Evolutionary conservation across 257 asterid species (phyloP), one percentile per base, ranked within the genome.

Genomic region (Solanum stenotomum): DNA sequence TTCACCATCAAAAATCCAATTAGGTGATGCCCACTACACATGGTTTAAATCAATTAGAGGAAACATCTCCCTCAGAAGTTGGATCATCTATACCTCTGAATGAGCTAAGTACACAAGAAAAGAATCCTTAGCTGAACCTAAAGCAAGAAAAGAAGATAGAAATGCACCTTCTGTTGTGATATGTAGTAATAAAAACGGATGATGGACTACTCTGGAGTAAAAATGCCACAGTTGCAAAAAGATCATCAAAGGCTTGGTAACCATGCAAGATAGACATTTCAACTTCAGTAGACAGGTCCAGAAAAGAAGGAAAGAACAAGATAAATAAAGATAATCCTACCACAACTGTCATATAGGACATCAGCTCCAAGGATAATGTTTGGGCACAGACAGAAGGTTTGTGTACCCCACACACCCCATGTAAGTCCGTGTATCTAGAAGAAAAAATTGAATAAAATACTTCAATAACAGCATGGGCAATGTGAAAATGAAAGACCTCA

Each of bases 311-410:
- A 82, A 89, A 74, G 59, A 76, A 67, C 42, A 86, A 81, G 20
- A 23, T 29, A 74, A 27, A 76, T 44, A 14, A 67, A 37, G 27
- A 86, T 70, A 46, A 63, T n/a, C 89, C 85, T 89, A 97, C 98
- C 95, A 87, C 90, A 92, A 85, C 98, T 40, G 52, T 97, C 97
- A 83, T 97, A 95, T 85, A 97, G 94, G 59, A 97, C 98, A 92
- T 97, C 98, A 85, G 99, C 98, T 90, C 98, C 99, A 72, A 97
- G 98, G 91, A 97, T 96, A 90, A 97, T 93, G 84, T 94, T 94
- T n/a, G 98, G 97, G 90, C 46, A 88, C 87, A 97, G 90, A 89
- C 84, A 83, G 91, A 97, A 96, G 87, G 92, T 42, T 3, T 91
- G 91, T 61, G 91, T 90, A 87, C 95, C 98, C 98, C 98, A 97